These are phyloP conservation scores for Colletotrichum neosansevieriae DNA, from an alignment of 2,329 filamentous ascomycete species.

Conservation along the genomic window DNA sequence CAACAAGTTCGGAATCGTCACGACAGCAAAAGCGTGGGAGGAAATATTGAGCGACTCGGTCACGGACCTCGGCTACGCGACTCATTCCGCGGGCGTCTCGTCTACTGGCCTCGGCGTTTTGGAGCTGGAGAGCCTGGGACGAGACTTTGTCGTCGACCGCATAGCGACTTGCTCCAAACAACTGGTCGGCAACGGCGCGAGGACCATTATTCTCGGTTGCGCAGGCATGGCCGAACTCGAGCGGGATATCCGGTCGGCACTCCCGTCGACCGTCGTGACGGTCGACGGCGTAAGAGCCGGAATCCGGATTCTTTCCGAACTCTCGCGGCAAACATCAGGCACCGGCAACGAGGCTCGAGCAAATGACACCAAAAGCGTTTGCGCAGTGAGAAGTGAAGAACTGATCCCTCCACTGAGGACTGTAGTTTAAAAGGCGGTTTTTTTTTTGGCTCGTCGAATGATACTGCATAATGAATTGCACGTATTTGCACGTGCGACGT, in stretches of 20 bases:
- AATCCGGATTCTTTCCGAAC: conserved; percentile 6
- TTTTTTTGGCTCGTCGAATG: not conserved
- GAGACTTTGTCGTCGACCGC: conserved; percentile 1
- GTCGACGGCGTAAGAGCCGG: conserved; percentile 31
- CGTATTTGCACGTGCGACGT: not conserved
- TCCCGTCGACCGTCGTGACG: not conserved
- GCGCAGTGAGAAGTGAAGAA: not conserved
- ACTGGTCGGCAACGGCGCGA: conserved; percentile 19
- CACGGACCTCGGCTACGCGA: no score
- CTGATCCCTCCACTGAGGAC: not conserved
- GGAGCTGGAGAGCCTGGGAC: no score
- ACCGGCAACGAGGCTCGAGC: not conserved
- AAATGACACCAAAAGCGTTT: not conserved
- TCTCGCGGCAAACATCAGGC: not conserved
- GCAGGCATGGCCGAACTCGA: conserved; percentile 33
- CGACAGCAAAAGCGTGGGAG: no score
- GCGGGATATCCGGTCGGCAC: not conserved
- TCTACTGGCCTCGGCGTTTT: no score
- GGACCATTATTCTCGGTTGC: conserved; percentile 28
- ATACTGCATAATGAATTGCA: not conserved
- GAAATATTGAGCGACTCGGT: no score
- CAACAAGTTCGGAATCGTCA: no score
- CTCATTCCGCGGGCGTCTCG: no score
- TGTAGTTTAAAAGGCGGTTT: not conserved
- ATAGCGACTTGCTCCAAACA: not conserved